These are phyloP conservation scores for Lentinula boryana DNA, from an alignment of 768 basidiomycete species.

Conservation along the genomic window DNA sequence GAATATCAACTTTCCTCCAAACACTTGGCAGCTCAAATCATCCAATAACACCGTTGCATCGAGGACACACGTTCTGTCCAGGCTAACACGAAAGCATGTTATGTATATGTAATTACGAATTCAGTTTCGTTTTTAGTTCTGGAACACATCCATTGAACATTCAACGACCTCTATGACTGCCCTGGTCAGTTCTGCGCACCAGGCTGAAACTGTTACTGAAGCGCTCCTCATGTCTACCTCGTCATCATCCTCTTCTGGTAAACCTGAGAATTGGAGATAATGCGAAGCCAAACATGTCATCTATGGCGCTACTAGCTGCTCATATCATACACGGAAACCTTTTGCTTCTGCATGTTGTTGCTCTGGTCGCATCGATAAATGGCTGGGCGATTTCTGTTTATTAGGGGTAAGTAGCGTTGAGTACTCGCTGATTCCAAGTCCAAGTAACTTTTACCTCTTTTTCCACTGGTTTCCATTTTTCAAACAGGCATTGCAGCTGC, in stretches of 20 bases:
- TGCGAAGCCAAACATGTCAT: not conserved
- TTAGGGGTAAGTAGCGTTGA: not conserved
- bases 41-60: no score
- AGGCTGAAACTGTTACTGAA: not conserved
- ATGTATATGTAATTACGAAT: no score
- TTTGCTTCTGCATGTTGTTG: not conserved
- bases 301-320: not conserved
- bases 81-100: no score
- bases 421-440: no score
- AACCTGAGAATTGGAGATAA: not conserved
- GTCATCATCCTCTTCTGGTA: not conserved
- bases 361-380: not conserved
- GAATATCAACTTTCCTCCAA: no score
- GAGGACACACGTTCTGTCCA: no score
- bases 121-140: not conserved
- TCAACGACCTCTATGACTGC: not conserved
- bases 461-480: not conserved
- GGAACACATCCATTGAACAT: not conserved
- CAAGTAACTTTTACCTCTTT: no score
- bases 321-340: not conserved
- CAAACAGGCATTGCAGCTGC: slow-evolving; percentile 7
- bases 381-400: not conserved
- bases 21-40: no score
- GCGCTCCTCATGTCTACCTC: not conserved
- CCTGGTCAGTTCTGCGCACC: not conserved